Conservation (phyloP, 192 early-diverging fungal species). For the Coemansia furcata region DNA sequence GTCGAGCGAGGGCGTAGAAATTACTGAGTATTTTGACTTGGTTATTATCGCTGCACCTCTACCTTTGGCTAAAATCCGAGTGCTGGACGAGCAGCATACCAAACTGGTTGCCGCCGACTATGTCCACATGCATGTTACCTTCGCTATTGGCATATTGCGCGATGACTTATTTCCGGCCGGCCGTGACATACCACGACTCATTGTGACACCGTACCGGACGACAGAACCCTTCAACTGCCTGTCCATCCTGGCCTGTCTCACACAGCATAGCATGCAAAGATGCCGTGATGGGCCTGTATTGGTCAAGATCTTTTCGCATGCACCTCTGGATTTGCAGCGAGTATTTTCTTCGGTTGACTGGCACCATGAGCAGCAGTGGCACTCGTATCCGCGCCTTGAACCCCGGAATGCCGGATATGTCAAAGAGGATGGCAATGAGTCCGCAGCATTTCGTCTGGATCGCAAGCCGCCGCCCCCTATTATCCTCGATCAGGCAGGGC, state of each 20-base stretch:
- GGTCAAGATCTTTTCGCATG: slow-evolving; percentile 33
- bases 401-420: slow-evolving; percentile 22
- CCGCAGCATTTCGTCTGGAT: not conserved
- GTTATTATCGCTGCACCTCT: slow-evolving; percentile 30
- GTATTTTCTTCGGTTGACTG: slow-evolving; percentile 13
- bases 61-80: slow-evolving; percentile 9
- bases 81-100: slow-evolving; percentile 4
- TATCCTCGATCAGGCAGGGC: slow-evolving; percentile 10
- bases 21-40: slow-evolving; percentile 10
- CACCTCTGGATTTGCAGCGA: slow-evolving; percentile 3
- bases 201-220: slow-evolving; percentile 24
- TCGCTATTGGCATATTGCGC: slow-evolving; percentile 26
- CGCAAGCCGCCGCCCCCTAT: slow-evolving; percentile 17
- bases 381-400: slow-evolving; percentile 23
- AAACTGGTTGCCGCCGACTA: slow-evolving; percentile 2
- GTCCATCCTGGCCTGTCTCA: slow-evolving; percentile 29
- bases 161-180: slow-evolving; percentile 13
- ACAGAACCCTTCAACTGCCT: slow-evolving; percentile 35
- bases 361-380: slow-evolving; percentile 21
- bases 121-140: slow-evolving; percentile 30
- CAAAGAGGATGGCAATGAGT: not conserved
- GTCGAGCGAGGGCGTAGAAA: not conserved
- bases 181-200: slow-evolving; percentile 13
- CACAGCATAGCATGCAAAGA: not conserved
- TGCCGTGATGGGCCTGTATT: slow-evolving; percentile 9